phyloP scores from a whole-genome alignment of 345 rosid genomes.

The thale cress (Arabidopsis thaliana) region TAIR10.1 NC_003070.9:6630001-6630500 shows the following conservation, averaged over 20 bases:
- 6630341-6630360: slow-evolving; percentile 76
- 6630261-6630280: slow-evolving; percentile 53
- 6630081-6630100: slow-evolving; percentile 52
- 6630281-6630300: slow-evolving; percentile 59
- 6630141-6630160: slow-evolving; percentile 62
- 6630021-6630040: slow-evolving; percentile 63
- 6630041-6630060: slow-evolving; percentile 72
- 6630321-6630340: slow-evolving; percentile 66
- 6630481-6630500: slow-evolving; percentile 60
- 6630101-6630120: slow-evolving; percentile 52
- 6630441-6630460: slow-evolving; percentile 80
- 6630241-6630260: slow-evolving; percentile 45
- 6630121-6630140: slow-evolving; percentile 52
- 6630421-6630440: slow-evolving; percentile 53
- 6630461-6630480: slow-evolving; percentile 83
- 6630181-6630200: slow-evolving; percentile 39
- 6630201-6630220: slow-evolving; percentile 52
- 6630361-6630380: slow-evolving; percentile 58
- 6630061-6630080: slow-evolving; percentile 60
- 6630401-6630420: slow-evolving; percentile 69
- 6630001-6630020: slow-evolving; percentile 59
- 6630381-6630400: slow-evolving; percentile 61
- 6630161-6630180: slow-evolving; percentile 42
- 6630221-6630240: slow-evolving; percentile 51
- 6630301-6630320: slow-evolving; percentile 62